Base-by-base conservation (phyloP, 805 yeast species). In the Wickerhamiella hasegawae region DNA sequence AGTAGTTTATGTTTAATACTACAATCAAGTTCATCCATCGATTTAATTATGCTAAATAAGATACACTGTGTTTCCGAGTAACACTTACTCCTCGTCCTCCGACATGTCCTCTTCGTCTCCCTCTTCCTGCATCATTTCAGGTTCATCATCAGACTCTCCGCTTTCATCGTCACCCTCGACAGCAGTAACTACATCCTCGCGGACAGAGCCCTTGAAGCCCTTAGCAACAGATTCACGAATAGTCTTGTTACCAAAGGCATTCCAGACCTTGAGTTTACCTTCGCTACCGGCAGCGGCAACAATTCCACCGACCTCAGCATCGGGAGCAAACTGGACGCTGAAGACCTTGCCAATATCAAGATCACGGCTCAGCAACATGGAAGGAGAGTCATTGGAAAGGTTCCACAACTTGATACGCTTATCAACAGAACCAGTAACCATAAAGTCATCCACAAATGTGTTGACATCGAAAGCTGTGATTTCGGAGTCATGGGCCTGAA, bases 401-500 rank as follows among this genome's bases (percentile, higher is more conserved):
- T 81, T 80, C 98, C 98, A 90, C 35, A 90, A 60, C 57, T 90
- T 90, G 36, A 84, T 72, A 10, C 60, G 58, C 57, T 80, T 81
- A 49, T 90, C 98, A 37, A 85, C 81, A 4, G 95, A 94, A 34
- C 90, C 76, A 1, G 97, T 82, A 18, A 75, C 72, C 51, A 90
- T 57, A 65, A 81, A 59, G 15, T 87, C 90, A 18, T 76, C 74
- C 22, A 83, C 54, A 51, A 62, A 69, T 18, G 54, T 52, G 58
- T 82, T 85, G 25, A 76, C 67, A 45, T 76, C 77, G 45, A 90
- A 66, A 2, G 87, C 66, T 4, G 95, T 77, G 41, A 90, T 77
- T 41, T 94, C 96, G 2, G 93, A 71, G 59, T 90, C 97, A 55
- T 90, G 98, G 2, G 97, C 97, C 57, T 90, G 94, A 46, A 90